Conservation (phyloP, 2,329 filamentous ascomycete species). For the Aspergillus neoniger region DNA sequence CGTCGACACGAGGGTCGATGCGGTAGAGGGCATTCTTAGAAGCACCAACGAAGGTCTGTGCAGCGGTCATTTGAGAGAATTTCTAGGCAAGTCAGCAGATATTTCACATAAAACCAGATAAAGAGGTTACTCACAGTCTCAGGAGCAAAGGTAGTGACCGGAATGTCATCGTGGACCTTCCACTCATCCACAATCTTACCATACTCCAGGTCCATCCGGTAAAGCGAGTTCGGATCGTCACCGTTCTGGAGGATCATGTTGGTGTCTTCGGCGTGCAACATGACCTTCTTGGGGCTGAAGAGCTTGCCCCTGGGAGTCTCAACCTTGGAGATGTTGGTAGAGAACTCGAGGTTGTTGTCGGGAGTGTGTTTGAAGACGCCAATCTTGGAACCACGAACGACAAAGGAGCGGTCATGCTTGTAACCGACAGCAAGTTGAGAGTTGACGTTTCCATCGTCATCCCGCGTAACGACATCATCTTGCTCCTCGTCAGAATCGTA, state of each 20-base stretch:
- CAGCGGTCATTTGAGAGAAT: constrained; percentile 94
- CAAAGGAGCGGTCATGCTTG: constrained; percentile 95
- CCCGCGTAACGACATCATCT: constrained; percentile 67
- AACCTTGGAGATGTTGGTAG: constrained; percentile 95
- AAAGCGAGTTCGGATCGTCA: constrained; percentile 83
- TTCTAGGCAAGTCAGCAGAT: constrained; percentile 58
- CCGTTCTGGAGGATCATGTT: constrained; percentile 86
- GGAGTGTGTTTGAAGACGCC: constrained; percentile 96
- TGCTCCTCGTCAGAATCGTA: constrained; percentile 78
- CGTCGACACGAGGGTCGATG: constrained; percentile 84
- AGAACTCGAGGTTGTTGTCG: constrained; percentile 91
- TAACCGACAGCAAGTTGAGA: constrained; percentile 94
- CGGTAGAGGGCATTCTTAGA: constrained; percentile 92
- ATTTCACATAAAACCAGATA: neutral
- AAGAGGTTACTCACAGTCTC: constrained; percentile 63
- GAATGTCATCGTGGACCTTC: constrained; percentile 96
- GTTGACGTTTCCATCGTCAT: constrained; percentile 81
- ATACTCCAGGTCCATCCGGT: constrained; percentile 96
- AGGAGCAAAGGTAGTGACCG: constrained; percentile 86
- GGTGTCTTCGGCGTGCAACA: constrained; percentile 87
- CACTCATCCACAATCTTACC: constrained; percentile 98
- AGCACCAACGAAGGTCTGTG: constrained; percentile 92
- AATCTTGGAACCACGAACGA: constrained; percentile 96
- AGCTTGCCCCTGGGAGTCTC: constrained; percentile 82
- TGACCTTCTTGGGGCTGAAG: constrained; percentile 94